These are phyloP conservation scores for Vaccinium darrowii DNA, from an alignment of 148 eudicot genomes.

Conservation along the genomic window DNA sequence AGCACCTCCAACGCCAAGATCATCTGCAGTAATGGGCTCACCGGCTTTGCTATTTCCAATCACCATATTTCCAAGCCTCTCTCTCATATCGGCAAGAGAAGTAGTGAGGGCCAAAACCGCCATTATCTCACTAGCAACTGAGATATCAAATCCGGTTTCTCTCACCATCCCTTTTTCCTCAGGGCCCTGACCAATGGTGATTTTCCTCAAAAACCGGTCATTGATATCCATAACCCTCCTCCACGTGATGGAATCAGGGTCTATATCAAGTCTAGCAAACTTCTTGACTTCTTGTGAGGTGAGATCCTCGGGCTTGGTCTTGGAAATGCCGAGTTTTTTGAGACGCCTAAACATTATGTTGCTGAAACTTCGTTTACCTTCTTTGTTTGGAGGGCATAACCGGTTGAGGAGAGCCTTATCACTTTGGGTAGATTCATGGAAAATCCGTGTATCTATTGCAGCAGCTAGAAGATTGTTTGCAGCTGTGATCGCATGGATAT, in stretches of 20 bases:
- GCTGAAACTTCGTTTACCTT: conserved; percentile 73
- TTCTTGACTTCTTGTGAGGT: conserved; percentile 70
- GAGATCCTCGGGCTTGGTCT: conserved; percentile 82
- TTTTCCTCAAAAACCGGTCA: conserved; percentile 92
- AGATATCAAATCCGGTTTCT: conserved; percentile 95
- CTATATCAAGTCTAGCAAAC: conserved; percentile 95
- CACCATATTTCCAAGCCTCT: conserved; percentile 96
- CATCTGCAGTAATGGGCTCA: conserved; percentile 94
- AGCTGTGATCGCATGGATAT: conserved; percentile 98
- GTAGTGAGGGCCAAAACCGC: conserved; percentile 97
- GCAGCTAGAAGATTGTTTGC: conserved; percentile 98
- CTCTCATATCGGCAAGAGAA: conserved; percentile 91
- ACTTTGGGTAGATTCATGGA: conserved; percentile 88
- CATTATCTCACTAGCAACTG: conserved; percentile 99
- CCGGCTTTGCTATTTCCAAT: conserved; percentile 91
- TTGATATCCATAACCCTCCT: conserved; percentile 98
- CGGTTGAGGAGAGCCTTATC: conserved; percentile 92
- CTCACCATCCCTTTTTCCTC: conserved; percentile 98
- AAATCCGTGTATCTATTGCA: conserved; percentile 91
- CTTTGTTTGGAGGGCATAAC: conserved; percentile 84
- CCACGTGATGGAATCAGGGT: conserved; percentile 91
- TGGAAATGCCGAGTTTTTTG: conserved; percentile 83
- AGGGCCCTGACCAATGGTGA: conserved; percentile 90
- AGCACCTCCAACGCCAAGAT: conserved; percentile 96
- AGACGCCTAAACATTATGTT: conserved; percentile 85